Base-by-base conservation (phyloP, 202 grass and related monocot genomes). In the Musa balbisiana region DNA sequence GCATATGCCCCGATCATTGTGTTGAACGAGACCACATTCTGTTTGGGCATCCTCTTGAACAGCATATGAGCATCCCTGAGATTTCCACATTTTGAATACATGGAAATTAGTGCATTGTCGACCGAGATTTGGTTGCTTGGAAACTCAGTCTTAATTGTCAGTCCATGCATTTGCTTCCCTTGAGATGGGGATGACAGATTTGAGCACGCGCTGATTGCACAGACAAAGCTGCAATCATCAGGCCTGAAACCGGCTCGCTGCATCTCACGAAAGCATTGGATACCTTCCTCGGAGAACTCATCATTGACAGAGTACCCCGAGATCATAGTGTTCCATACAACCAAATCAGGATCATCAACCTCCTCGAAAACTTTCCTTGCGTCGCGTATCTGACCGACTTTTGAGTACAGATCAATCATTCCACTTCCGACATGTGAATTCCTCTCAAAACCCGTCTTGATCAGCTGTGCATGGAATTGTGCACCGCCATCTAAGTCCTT, bases 61-160 rank as follows among this genome's bases (percentile, higher is more conserved):
- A 87, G 70, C 14, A 51, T 72, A 24, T 49, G 53, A 21, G 85
- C 76, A 51, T 80, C 85, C 3, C 24, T 11, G 11, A 87, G 22
- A 33, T 80, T 83, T 66, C 85, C 85, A 72, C 72, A 83, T 72
- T 79, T 87, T 2, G 85, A 75, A 43, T 87, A 87, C 67, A 83
- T 71, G 60, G 59, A 72, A 49, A 87, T 71, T 43, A 87, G 64
- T 24, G 85, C 85, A 54, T 87, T 83, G 4, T 72, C 24, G 58
- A 87, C 85, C 2, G 59, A 74, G 52, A 72, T 54, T 64, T 49
- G 67, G 29, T 53, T 84, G 25, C 53, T 70, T 23, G 55, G 76
- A 63, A 55, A 74, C 14, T 58, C 74, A 10, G 75, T 64, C 69
- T 80, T 80, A 11, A 80, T 24, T 15, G 69, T 59, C 22, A 80